These are phyloP conservation scores for Cyclotella atomus DNA, from an alignment of 108 stramenopile genomes.

Conservation along the genomic window DNA sequence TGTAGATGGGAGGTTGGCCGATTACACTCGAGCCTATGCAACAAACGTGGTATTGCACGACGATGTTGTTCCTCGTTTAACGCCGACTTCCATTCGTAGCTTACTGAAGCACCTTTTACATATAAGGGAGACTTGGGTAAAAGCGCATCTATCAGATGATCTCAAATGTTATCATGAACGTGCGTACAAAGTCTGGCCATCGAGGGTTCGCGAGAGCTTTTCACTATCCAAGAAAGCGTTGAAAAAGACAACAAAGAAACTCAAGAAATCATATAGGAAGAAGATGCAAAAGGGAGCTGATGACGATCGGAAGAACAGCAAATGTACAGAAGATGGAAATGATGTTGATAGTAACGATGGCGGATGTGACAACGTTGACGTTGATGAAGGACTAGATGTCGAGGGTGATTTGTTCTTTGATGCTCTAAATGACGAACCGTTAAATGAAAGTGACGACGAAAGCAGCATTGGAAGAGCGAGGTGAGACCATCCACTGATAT, in stretches of 20 bases:
- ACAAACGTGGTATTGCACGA: conserved; percentile 92
- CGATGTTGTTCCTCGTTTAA: conserved; percentile 94
- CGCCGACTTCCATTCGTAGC: conserved; percentile 85
- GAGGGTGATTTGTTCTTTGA: conserved; percentile 87
- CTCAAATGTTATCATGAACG: conserved; percentile 72
- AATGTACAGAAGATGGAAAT: not conserved
- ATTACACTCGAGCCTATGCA: conserved; percentile 67
- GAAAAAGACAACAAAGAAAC: conserved; percentile 37
- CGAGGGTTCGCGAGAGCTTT: conserved; percentile 71
- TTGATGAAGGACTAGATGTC: conserved; percentile 43
- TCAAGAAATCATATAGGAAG: conserved; percentile 74
- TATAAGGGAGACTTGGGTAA: conserved; percentile 89
- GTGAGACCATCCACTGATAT: not conserved
- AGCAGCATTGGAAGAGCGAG: conserved; percentile 29
- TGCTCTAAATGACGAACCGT: conserved; percentile 50
- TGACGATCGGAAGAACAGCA: not conserved
- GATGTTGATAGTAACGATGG: not conserved
- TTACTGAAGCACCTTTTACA: conserved; percentile 87
- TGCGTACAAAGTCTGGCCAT: conserved; percentile 80
- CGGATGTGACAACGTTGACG: not conserved
- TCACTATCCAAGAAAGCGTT: conserved; percentile 51
- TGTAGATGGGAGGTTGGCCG: conserved; percentile 84
- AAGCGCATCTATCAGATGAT: conserved; percentile 79
- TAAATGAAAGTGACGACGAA: conserved; percentile 72
- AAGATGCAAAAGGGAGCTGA: conserved; percentile 35